phyloP scores from a whole-genome alignment of 1,284 basidiomycete species.

The Ganoderma lucidum region DNA sequence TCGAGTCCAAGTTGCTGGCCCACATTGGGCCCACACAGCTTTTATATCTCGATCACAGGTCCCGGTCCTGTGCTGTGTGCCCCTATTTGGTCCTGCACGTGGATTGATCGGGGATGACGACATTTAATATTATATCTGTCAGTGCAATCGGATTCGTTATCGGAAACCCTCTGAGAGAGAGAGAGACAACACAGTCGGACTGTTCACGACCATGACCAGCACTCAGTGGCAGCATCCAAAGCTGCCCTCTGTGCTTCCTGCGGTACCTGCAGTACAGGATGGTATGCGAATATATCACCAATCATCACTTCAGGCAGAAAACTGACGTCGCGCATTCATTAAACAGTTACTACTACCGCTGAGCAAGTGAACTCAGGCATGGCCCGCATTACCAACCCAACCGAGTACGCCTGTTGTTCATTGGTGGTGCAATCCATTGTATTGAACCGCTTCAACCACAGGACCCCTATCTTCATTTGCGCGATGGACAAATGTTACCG shows the following conservation, averaged over 20 bases:
- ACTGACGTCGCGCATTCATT: not conserved
- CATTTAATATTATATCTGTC: not conserved
- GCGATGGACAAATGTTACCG: conserved; percentile 70
- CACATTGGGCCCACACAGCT: not conserved
- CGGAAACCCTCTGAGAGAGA: too few species aligned
- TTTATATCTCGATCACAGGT: not conserved
- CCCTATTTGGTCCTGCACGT: not conserved
- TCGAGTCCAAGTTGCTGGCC: too few species aligned
- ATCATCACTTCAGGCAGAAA: not conserved
- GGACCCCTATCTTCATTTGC: conserved; percentile 74
- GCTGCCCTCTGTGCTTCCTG: conserved; percentile 42
- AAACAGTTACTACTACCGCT: conserved; percentile 53
- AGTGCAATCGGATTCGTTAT: too few species aligned
- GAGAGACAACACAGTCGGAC: too few species aligned
- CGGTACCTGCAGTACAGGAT: conserved; percentile 42
- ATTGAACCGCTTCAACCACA: conserved; percentile 34
- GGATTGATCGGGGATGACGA: not conserved
- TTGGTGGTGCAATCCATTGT: not conserved
- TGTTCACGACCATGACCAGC: conserved; percentile 26
- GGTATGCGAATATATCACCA: conserved; percentile 29
- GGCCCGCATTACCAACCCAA: conserved; percentile 61
- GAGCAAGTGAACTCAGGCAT: conserved; percentile 53
- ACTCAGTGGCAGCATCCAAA: conserved; percentile 34
- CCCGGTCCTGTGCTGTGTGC: not conserved
- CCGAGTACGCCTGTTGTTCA: conserved; percentile 51